These are phyloP conservation scores for Spathaspora hagerdaliae DNA, from an alignment of 805 yeast genomes.

Conservation along the genomic window DNA sequence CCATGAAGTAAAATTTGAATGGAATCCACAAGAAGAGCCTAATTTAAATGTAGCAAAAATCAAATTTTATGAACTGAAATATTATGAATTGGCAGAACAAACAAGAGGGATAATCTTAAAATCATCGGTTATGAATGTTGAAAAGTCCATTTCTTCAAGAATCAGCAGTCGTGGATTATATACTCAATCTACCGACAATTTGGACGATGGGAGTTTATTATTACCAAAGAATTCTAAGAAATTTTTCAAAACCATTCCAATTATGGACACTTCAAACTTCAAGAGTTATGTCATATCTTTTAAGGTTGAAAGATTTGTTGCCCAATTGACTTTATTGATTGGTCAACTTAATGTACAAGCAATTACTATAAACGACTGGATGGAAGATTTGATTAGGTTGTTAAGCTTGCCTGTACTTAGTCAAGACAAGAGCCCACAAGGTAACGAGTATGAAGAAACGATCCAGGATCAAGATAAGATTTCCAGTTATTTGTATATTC, in stretches of 20 bases:
- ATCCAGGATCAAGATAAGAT: constrained; percentile 73
- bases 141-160: constrained; percentile 18
- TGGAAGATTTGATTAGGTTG: constrained; percentile 36
- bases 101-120: constrained; percentile 29
- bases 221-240: constrained; percentile 33
- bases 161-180: constrained; percentile 19
- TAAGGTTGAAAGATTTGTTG: constrained; percentile 15
- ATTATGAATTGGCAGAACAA: constrained; percentile 32
- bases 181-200: constrained; percentile 1
- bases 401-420: constrained; percentile 47
- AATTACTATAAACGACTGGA: constrained; percentile 47
- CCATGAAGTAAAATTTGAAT: not conserved
- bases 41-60: constrained; percentile 6
- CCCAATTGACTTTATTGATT: constrained; percentile 15
- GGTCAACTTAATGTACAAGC: constrained; percentile 51
- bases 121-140: constrained; percentile 26
- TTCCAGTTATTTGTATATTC: constrained; percentile 50
- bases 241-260: constrained; percentile 27
- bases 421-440: constrained; percentile 51
- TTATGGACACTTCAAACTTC: constrained; percentile 15
- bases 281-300: constrained; percentile 15
- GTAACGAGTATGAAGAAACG: constrained; percentile 75
- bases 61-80: constrained; percentile 24
- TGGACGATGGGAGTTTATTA: constrained; percentile 26
- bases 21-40: not conserved